A percentile compares a stretch with the other conserved stretches of the same genome.
Evolutionary conservation across 306 rosid genomes (phyloP).

Genomic region (Cucumis hystrix): DNA sequence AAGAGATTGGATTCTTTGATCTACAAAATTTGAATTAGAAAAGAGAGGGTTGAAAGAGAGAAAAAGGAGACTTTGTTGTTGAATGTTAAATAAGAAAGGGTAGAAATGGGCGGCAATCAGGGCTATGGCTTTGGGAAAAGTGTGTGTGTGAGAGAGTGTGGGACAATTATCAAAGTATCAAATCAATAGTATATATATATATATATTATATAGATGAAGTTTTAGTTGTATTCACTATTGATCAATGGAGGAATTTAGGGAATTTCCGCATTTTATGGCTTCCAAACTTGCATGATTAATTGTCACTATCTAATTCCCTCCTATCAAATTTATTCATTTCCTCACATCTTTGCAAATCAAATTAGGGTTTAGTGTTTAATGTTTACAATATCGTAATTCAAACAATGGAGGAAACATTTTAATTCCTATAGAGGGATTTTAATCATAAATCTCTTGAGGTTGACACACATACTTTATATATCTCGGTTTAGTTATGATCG

Average conservation of each 20-base stretch:
- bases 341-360: neutral
- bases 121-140: neutral
- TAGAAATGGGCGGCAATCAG: neutral
- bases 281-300: neutral
- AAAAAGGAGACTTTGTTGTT: neutral
- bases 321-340: neutral
- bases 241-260: neutral
- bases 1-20: no score
- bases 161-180: neutral
- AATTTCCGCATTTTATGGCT: slow-evolving; percentile 4
- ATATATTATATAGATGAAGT: neutral
- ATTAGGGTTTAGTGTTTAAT: neutral
- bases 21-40: neutral
- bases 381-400: neutral
- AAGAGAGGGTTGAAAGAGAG: neutral
- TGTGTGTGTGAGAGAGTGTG: neutral
- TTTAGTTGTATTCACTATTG: neutral
- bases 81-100: neutral
- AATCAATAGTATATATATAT: neutral
- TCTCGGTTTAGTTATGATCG: no score
- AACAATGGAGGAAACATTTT: no score
- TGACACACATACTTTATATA: no score
- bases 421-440: no score
- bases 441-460: no score
- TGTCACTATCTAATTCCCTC: neutral